These are phyloP conservation scores for Fonsecaea nubica DNA, from an alignment of 2,329 filamentous ascomycete genomes.

Conservation along the genomic window DNA sequence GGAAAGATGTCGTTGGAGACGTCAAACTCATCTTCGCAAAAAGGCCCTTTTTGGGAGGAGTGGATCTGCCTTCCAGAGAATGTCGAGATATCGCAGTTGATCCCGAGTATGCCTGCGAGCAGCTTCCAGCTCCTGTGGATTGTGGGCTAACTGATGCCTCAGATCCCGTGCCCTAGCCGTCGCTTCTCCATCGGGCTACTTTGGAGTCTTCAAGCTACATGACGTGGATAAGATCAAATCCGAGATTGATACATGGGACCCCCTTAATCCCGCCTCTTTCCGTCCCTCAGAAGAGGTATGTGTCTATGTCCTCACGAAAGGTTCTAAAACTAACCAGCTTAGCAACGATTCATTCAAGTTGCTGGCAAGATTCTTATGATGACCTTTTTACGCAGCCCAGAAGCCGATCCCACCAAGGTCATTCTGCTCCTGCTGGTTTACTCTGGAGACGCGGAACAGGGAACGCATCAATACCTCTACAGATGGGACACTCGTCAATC, in stretches of 20 bases:
- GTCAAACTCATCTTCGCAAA: constrained; percentile 68
- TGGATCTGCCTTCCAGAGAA: constrained; percentile 61
- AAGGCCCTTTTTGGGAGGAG: constrained; percentile 65
- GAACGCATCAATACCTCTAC: constrained; percentile 57
- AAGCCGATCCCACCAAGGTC: constrained; percentile 71
- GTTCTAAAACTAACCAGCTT: constrained; percentile 15
- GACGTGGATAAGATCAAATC: constrained; percentile 59
- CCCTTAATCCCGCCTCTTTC: constrained; percentile 50
- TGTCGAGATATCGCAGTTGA: constrained; percentile 77
- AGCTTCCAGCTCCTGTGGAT: background rate
- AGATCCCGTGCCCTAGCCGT: constrained; percentile 68
- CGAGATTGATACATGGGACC: constrained; percentile 43
- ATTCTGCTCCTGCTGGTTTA: constrained; percentile 73
- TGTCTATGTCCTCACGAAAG: constrained; percentile 34
- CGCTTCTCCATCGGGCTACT: constrained; percentile 71
- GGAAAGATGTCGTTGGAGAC: constrained; percentile 50
- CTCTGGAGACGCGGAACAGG: constrained; percentile 45
- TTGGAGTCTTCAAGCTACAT: constrained; percentile 75
- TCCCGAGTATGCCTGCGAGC: constrained; percentile 64
- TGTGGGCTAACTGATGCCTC: constrained; percentile 20
- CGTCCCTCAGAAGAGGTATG: constrained; percentile 64
- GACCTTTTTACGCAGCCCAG: constrained; percentile 78
- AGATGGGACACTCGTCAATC: constrained; percentile 58
- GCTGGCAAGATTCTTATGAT: constrained; percentile 82
- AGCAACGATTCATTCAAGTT: constrained; percentile 60